A percentile compares a stretch with the other conserved stretches of the same genome.
Evolutionary conservation across 164 flowering plant species (phyloP).

Genomic region (Malania oleifera): DNA sequence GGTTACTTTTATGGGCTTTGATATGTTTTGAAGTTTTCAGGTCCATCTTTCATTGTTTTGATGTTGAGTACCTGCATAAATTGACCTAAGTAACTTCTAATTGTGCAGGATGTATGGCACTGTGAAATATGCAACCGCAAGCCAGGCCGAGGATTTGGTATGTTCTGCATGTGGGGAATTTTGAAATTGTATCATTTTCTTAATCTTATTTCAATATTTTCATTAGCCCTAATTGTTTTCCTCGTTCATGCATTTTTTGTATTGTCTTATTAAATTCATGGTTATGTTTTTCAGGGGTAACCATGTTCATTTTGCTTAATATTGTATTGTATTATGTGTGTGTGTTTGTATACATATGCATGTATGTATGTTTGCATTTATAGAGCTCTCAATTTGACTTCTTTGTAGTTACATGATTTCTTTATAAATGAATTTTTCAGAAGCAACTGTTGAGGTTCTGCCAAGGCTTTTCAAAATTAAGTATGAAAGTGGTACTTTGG

Average conservation of each 20-base stretch:
- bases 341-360: no score
- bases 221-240: not conserved
- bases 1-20: not conserved
- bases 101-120: conserved; percentile 94
- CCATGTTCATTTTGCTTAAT: not conserved
- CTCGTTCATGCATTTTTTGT: not conserved
- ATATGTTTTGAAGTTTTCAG: not conserved
- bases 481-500: conserved; percentile 97
- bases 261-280: no score
- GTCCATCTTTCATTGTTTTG: not conserved
- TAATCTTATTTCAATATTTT: not conserved
- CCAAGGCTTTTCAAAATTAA: conserved; percentile 97
- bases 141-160: conserved; percentile 99
- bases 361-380: no score
- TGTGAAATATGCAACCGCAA: conserved; percentile 97
- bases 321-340: no score
- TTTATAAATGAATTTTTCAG: conserved; percentile 35
- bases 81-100: not conserved
- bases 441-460: conserved; percentile 94
- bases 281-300: not conserved
- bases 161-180: conserved; percentile 16
- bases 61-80: not conserved
- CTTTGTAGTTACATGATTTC: no score
- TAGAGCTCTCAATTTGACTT: not conserved
- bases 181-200: not conserved